Conservation (phyloP, 441 rosid genomes). For the Syzygium syzygioides region DNA sequence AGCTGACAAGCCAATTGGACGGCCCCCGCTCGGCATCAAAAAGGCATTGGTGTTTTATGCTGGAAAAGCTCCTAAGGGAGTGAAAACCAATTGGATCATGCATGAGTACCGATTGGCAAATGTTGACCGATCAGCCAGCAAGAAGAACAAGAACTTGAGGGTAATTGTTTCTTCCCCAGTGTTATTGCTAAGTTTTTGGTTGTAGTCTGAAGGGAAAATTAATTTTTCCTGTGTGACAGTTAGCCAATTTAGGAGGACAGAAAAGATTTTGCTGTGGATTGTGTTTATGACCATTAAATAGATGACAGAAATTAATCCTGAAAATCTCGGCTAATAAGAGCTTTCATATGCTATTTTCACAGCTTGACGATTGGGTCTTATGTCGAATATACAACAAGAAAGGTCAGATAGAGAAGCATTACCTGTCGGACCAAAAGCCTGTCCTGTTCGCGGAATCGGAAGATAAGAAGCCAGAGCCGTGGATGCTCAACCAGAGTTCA, state of each 20-base stretch:
- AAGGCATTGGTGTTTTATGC: conserved; percentile 89
- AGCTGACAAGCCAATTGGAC: conserved; percentile 91
- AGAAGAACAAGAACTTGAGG: conserved; percentile 44
- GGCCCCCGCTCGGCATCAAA: conserved; percentile 78
- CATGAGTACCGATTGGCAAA: conserved; percentile 91
- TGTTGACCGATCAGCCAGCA: conserved; percentile 65
- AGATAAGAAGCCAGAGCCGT: conserved; percentile 32
- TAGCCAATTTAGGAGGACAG: neutral
- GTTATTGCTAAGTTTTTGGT: neutral
- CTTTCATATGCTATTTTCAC: conserved; percentile 6
- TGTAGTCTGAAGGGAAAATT: neutral
- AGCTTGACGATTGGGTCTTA: conserved; percentile 97
- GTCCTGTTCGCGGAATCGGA: conserved; percentile 13
- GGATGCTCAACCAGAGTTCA: neutral
- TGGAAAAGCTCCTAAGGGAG: conserved; percentile 83
- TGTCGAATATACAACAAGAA: conserved; percentile 93
- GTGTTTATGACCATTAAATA: neutral
- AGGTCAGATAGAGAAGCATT: conserved; percentile 68
- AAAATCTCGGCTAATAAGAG: neutral
- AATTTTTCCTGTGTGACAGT: neutral
- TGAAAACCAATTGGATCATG: conserved; percentile 96
- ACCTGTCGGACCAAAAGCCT: neutral
- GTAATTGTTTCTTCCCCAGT: conserved; percentile 16
- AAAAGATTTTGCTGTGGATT: neutral
- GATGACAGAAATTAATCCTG: neutral